These are phyloP conservation scores for Suhomyces bokatorum DNA, from an alignment of 1,139 yeast species.

Conservation along the genomic window DNA sequence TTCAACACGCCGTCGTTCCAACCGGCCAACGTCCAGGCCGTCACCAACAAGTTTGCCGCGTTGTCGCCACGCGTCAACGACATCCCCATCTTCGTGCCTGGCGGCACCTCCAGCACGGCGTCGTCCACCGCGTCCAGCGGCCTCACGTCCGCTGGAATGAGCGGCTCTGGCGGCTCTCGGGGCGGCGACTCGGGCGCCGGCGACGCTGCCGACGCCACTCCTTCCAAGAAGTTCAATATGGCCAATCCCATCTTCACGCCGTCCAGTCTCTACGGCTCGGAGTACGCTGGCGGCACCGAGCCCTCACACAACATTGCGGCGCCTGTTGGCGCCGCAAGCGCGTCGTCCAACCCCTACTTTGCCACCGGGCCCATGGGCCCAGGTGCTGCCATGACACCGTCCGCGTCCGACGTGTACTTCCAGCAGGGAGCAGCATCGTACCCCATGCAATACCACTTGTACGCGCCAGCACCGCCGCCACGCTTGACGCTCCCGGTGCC, in stretches of 20 bases:
- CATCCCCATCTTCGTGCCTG: constrained; percentile 59
- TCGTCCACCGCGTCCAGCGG: constrained; percentile 2
- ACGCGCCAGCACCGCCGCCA: constrained; percentile 89
- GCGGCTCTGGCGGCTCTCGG: constrained; percentile 1
- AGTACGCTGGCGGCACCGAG: constrained; percentile 9
- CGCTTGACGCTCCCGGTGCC: constrained; percentile 58
- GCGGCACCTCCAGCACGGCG: constrained; percentile 8
- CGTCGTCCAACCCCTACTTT: constrained; percentile 23
- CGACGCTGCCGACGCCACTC: constrained; percentile 5
- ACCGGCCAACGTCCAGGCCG: constrained; percentile 36
- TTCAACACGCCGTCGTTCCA: constrained; percentile 68
- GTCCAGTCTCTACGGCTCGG: constrained; percentile 14
- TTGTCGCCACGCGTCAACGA: constrained; percentile 58
- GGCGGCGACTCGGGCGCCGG: constrained; percentile 2
- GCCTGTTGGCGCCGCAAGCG: too few relatives aligned
- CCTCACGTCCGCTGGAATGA: not conserved
- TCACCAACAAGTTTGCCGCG: constrained; percentile 44
- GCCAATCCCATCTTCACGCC: constrained; percentile 36
- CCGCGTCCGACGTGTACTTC: constrained; percentile 22
- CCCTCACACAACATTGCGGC: not conserved
- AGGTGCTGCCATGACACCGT: constrained; percentile 10
- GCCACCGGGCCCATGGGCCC: constrained; percentile 13
- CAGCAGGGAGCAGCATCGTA: constrained; percentile 32
- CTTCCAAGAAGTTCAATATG: constrained; percentile 28
- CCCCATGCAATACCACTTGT: constrained; percentile 83